Conservation (phyloP, 2,329 filamentous ascomycete genomes). For the Knufia fluminis region DNA sequence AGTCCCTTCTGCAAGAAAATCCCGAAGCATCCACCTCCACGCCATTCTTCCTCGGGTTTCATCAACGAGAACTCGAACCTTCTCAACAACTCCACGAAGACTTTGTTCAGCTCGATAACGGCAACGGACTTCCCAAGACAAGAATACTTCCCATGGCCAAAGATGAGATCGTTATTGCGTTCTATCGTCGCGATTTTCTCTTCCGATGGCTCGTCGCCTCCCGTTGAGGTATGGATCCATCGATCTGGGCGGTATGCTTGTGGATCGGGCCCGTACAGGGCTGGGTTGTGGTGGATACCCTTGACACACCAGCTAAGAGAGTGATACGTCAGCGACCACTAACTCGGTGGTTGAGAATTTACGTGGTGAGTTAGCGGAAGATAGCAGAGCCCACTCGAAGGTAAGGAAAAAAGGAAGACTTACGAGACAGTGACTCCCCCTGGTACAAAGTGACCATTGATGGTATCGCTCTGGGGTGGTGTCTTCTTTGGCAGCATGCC, state of each 20-base stretch:
- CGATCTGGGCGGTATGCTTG: conserved; percentile 41
- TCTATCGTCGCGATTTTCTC: conserved; percentile 31
- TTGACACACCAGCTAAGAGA: conserved; percentile 27
- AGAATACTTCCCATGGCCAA: conserved; percentile 37
- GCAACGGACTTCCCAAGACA: conserved; percentile 43
- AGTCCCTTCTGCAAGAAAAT: conserved; percentile 14
- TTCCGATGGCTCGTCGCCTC: conserved; percentile 24
- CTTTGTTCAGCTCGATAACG: conserved; percentile 42
- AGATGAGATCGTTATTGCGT: conserved; percentile 35
- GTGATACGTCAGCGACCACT: conserved; percentile 37
- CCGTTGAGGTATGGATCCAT: conserved; percentile 30
- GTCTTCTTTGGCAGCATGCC: conserved; percentile 30
- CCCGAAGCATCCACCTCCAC: conserved; percentile 11
- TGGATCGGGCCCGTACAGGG: conserved; percentile 33
- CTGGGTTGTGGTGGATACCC: conserved; percentile 31
- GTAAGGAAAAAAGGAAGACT: too few relatives aligned
- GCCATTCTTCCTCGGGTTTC: conserved; percentile 11
- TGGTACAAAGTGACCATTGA: conserved; percentile 37
- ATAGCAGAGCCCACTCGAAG: too few relatives aligned
- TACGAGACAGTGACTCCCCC: conserved; percentile 33
- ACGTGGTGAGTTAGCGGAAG: too few relatives aligned
- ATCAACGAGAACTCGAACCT: conserved; percentile 13
- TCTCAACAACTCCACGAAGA: conserved; percentile 32
- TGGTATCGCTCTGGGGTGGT: conserved; percentile 31
- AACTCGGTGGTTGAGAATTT: too few relatives aligned